phyloP scores from a whole-genome alignment of 129 eudicot species.

The Sambucus nigra region DNA sequence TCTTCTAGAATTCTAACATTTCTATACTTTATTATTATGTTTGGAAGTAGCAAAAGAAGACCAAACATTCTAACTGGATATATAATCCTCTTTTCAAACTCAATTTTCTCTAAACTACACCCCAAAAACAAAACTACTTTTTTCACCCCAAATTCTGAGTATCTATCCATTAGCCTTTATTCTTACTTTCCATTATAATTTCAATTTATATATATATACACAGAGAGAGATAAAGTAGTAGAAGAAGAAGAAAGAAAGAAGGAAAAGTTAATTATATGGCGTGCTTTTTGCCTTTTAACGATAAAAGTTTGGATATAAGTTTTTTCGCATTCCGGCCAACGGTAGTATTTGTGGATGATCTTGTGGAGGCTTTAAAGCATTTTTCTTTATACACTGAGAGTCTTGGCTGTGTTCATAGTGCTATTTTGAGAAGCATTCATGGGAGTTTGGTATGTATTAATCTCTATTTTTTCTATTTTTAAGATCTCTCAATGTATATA shows the following conservation, averaged over 20 bases:
- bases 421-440: conserved; percentile 63
- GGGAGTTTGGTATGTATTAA: conserved; percentile 47
- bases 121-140: no score
- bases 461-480: background rate
- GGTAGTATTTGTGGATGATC: conserved; percentile 41
- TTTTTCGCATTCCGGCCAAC: conserved; percentile 44
- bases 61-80: conserved; percentile 4
- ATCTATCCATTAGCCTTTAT: background rate
- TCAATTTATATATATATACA: conserved; percentile 1
- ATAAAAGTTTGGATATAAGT: conserved; percentile 46
- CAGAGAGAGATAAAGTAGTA: background rate
- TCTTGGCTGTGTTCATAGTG: conserved; percentile 62
- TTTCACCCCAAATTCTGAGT: background rate
- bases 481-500: background rate
- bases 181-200: background rate
- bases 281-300: conserved; percentile 58
- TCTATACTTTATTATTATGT: no score
- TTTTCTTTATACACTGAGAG: conserved; percentile 36
- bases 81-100: background rate
- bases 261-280: conserved; percentile 18
- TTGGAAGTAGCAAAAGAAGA: conserved; percentile 9
- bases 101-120: background rate
- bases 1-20: no score
- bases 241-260: background rate
- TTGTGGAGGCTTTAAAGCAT: conserved; percentile 40